Percentiles rank a stretch among this genome's conserved stretches.
Evolutionary conservation across 371 early-diverging fungal species (phyloP).

Genomic region (Syncephalastrum sp.): DNA sequence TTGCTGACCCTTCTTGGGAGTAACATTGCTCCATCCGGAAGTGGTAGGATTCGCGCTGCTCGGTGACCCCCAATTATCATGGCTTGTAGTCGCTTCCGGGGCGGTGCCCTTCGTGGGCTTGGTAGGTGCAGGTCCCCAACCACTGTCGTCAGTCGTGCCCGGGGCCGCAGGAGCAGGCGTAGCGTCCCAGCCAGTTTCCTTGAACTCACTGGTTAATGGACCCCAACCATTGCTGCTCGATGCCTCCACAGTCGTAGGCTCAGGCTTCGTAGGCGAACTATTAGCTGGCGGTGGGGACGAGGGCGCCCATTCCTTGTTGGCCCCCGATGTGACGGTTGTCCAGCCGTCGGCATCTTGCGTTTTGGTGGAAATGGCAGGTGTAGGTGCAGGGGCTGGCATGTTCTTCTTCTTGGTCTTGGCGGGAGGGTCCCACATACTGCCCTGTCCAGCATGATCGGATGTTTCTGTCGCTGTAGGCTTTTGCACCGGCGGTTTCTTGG

Average conservation of each 20-base stretch:
- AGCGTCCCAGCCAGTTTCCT: no score
- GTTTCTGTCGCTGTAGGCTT: background rate
- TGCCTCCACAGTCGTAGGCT: no score
- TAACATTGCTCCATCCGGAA: background rate
- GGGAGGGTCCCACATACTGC: background rate
- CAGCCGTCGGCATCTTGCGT: no score
- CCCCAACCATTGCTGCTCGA: no score
- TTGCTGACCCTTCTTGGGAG: no score
- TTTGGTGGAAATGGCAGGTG: background rate
- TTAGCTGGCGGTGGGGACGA: no score
- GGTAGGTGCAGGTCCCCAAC: background rate
- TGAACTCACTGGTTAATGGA: no score
- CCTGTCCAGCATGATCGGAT: background rate
- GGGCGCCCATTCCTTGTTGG: no score
- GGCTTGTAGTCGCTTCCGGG: background rate
- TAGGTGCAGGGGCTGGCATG: background rate
- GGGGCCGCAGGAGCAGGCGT: no score
- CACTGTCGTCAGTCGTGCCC: background rate
- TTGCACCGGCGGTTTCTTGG: no score
- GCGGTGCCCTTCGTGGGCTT: background rate
- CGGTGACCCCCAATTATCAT: conserved; percentile 1
- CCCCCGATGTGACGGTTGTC: no score
- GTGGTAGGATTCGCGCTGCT: background rate
- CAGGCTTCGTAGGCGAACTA: no score
- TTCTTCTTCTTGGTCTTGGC: conserved; percentile 1